Evolutionary conservation across 2,329 filamentous ascomycete genomes (phyloP).

Genomic region (Lecanicillium sp.): DNA sequence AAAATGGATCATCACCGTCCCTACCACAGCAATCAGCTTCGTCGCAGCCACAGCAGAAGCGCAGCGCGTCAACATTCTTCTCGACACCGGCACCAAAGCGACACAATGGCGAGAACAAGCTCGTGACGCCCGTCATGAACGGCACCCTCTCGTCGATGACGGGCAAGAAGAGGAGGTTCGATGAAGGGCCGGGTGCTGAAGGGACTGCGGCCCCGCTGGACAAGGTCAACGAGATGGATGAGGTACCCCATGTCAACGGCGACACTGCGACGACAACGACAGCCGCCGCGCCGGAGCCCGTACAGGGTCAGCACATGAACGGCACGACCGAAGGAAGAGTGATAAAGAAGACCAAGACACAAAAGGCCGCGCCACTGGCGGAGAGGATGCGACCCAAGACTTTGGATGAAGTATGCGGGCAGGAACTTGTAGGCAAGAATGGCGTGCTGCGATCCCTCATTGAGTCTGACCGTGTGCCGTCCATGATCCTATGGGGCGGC

Average conservation of each 20-base stretch:
- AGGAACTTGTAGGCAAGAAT: slow-evolving; percentile 77
- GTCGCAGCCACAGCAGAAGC: slow-evolving; percentile 35
- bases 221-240: slow-evolving; percentile 2
- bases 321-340: slow-evolving; percentile 25
- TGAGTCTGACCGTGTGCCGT: slow-evolving; percentile 76
- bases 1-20: slow-evolving; percentile 15
- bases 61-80: slow-evolving; percentile 52
- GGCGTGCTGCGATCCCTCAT: slow-evolving; percentile 86
- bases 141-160: slow-evolving; percentile 20
- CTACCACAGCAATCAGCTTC: slow-evolving; percentile 19
- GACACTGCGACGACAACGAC: background rate
- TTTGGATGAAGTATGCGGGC: slow-evolving; percentile 81
- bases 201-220: slow-evolving; percentile 3
- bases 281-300: slow-evolving; percentile 7
- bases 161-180: slow-evolving; percentile 44
- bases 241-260: slow-evolving; percentile 6
- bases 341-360: slow-evolving; percentile 60
- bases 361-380: slow-evolving; percentile 73
- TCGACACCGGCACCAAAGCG: slow-evolving; percentile 53
- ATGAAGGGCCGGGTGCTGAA: slow-evolving; percentile 43
- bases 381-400: slow-evolving; percentile 86
- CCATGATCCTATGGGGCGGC: slow-evolving; percentile 89
- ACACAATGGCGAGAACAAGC: slow-evolving; percentile 28
- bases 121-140: slow-evolving; percentile 26
- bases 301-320: background rate